These are phyloP conservation scores for Lecanicillium sp. DNA, from an alignment of 2,329 filamentous ascomycete genomes.

Conservation along the genomic window DNA sequence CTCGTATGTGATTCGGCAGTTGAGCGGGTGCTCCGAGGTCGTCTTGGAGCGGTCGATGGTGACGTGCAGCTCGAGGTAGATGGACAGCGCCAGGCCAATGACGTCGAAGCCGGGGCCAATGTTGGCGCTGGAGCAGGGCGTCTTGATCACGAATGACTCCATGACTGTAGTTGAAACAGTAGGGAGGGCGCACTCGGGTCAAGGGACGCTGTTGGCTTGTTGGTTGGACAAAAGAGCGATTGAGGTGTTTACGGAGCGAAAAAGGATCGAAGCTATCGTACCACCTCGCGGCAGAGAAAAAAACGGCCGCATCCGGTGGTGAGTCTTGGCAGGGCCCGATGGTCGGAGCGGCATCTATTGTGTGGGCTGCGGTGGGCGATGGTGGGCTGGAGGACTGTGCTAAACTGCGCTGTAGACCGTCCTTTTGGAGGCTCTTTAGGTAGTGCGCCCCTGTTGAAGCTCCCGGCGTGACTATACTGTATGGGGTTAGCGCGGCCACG, in stretches of 20 bases:
- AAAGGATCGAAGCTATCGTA: too few species aligned
- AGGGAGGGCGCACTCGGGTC: background rate
- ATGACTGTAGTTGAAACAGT: constrained; percentile 19
- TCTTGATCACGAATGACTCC: constrained; percentile 64
- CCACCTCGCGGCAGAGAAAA: background rate
- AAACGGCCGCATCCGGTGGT: background rate
- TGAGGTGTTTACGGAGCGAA: too few species aligned
- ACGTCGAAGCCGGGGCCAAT: constrained; percentile 98
- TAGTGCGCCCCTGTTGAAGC: too few species aligned
- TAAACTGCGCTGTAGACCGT: too few species aligned
- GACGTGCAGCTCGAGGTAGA: constrained; percentile 86
- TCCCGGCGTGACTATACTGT: too few species aligned
- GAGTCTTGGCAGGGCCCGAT: too few species aligned
- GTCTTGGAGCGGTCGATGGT: constrained; percentile 56
- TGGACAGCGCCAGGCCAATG: constrained; percentile 86
- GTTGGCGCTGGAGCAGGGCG: constrained; percentile 93
- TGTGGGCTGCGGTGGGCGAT: too few species aligned
- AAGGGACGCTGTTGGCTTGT: background rate
- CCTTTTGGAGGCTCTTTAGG: too few species aligned
- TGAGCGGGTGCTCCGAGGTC: constrained; percentile 56
- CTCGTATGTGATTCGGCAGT: constrained; percentile 89
- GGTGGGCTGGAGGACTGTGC: background rate
- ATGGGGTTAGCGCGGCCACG: too few species aligned
- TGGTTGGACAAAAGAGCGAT: too few species aligned
- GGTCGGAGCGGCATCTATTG: too few species aligned